phyloP scores from a whole-genome alignment of 345 rosid genomes.

The Dovyalis caffra region DNA sequence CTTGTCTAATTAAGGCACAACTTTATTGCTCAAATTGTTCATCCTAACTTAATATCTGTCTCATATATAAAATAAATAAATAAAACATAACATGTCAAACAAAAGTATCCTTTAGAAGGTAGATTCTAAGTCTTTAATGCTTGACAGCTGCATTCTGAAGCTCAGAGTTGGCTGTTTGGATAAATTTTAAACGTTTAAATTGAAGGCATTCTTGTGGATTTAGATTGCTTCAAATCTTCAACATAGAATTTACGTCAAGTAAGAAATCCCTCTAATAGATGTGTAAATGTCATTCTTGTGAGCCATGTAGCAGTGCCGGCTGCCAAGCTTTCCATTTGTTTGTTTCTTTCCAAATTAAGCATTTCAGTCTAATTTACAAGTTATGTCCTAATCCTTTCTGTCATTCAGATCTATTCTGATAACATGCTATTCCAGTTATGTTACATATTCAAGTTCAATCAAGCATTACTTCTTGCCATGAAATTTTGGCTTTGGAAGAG shows the following conservation, averaged over 20 bases:
- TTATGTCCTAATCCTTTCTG: background rate
- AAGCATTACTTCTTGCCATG: constrained; percentile 2
- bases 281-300: background rate
- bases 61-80: background rate
- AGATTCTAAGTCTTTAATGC: background rate
- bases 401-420: background rate
- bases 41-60: background rate
- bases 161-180: background rate
- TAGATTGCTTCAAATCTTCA: background rate
- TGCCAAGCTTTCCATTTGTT: background rate
- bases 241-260: background rate
- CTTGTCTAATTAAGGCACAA: background rate
- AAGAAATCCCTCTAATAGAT: background rate
- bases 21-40: background rate
- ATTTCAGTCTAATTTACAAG: background rate
- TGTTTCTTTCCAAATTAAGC: background rate
- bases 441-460: background rate
- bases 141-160: background rate
- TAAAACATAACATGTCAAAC: background rate
- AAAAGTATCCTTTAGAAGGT: background rate
- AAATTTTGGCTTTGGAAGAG: background rate
- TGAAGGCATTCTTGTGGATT: background rate
- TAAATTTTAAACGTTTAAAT: background rate
- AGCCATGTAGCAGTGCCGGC: background rate
- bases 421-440: background rate